Evolutionary conservation across 805 yeast species (phyloP).

Genomic region (Nakazawaea ambrosiae): DNA sequence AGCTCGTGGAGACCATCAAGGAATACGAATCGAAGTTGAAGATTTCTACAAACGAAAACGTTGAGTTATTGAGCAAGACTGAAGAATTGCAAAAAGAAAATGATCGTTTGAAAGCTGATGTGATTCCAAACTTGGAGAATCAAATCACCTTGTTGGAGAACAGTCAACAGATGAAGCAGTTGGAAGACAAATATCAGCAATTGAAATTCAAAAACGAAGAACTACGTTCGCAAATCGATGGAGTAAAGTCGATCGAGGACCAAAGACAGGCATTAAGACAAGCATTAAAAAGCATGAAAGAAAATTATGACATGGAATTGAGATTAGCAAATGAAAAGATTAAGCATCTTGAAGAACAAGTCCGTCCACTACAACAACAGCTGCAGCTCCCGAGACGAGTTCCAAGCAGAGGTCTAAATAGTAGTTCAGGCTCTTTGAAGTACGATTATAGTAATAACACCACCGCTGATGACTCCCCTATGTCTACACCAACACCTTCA

Average conservation of each 20-base stretch:
- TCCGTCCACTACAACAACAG: not conserved
- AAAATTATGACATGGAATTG: conserved; percentile 19
- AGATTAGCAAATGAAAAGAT: conserved; percentile 20
- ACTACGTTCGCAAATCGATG: conserved; percentile 17
- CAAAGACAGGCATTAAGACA: conserved; percentile 25
- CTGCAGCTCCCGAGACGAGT: no score
- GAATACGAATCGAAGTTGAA: conserved; percentile 41
- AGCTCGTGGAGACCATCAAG: conserved; percentile 40
- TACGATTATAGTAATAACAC: not conserved
- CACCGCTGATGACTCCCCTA: not conserved
- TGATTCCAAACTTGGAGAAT: conserved; percentile 41
- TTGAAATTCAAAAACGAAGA: conserved; percentile 24
- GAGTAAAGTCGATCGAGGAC: conserved; percentile 17
- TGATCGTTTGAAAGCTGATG: conserved; percentile 31
- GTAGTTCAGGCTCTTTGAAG: not conserved
- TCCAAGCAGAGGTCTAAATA: no score
- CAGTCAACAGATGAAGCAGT: conserved; percentile 16
- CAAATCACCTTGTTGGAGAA: conserved; percentile 27
- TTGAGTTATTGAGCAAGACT: conserved; percentile 30
- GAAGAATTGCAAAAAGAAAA: conserved; percentile 33
- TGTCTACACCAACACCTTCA: conserved; percentile 6
- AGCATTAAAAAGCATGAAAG: conserved; percentile 22
- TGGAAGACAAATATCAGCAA: conserved; percentile 21
- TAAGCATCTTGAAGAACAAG: conserved; percentile 15
- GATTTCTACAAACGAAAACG: conserved; percentile 28